Evolutionary conservation across 768 basidiomycete genomes (phyloP), one percentile per base, ranked within the genome.

Genomic region (Termitomyces sp.): DNA sequence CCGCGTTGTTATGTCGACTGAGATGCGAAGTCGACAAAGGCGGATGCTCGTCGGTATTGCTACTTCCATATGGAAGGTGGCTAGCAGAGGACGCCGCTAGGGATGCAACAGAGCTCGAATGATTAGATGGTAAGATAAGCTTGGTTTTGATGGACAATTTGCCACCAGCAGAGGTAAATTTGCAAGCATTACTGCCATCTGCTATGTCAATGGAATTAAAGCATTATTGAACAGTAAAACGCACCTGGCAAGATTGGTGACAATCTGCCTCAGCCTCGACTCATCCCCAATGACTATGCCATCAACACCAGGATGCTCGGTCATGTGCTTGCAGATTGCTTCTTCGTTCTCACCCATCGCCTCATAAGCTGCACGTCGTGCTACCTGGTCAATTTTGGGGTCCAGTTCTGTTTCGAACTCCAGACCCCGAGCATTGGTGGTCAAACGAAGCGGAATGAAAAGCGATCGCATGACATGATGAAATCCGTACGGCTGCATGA

Each of bases 271-370:
- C 53, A 93, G 69, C 14, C 93, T 82, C 49, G 87, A 87, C 66
- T 93, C 91, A 68, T 95, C 91, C 28, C 93, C 92, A 14, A 89
- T 83, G 41, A 95, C 91, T 51, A 88, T 75, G 0, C 87, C 89
- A 58, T 86, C 81, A 18, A 80, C 79, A 48, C 78, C 75, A 1
- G 82, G 79, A 59, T 82, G 67, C 38, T 79, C 75, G 20, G 59
- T 60, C 50, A 86, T 71, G 53, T 77, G 75, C 26, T 71, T 69
- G 26, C 64, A 66, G 47, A 84, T 80, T 0, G 67, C 69, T 23
- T 75, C 78, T 18, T 72, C 64, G 35, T 63, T 70, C 61, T 85
- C 79, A 28, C 86, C 87, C 67, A 80, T 74, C 12, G 86, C 86
- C 64, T 83, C 78, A 66, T 83, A 84, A 23, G 83, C 75, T 6